Base-by-base conservation (phyloP, 2,329 filamentous ascomycete species). In the Colletotrichum tropicale region DNA sequence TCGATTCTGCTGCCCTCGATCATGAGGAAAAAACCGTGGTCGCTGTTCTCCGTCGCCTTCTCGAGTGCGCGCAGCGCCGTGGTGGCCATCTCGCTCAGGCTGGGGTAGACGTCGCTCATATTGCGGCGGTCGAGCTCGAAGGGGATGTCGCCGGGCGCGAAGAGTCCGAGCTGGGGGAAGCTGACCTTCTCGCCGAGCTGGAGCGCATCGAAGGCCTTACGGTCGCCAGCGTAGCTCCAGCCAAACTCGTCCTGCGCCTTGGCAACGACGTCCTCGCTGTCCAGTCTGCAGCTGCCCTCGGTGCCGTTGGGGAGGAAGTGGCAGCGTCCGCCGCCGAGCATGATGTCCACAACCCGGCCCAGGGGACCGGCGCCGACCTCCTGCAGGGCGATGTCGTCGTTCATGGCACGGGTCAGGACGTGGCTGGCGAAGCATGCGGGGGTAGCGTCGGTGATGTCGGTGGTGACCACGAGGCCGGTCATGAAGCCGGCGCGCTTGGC, bases 11-110 rank as follows among this genome's bases (percentile, higher is more conserved):
- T 98, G 6, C 96, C 97, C 85, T 99, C 97, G 76, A 99, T 98
- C 96, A 99, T 98, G 80, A 99, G 88, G 86, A 99, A 99, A 88
- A 98, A 99, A 6, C 97, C 97, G 84, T 98, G 93, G 56, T 98
- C 95, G 77, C 91, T 95, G 81, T 96, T 89, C 81, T 91, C 89
- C 0, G 97, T 98, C 0, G 96, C 97, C 75, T 93, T 92, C 77
- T 94, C 94, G 28, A 99, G 90, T 2, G 95, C 93, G 16, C 90
- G 91, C 77, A 99, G 88, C 2, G 97, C 96, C 18, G 95, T 95
- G 79, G 90, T 89, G 10, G 96, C 92, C 96, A 98, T 98, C 85
- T 98, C 96, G 82, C 94, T 94, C 55, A 99, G 88, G 18, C 95
- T 96, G 5, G 97, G 97, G 82, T 98, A 98, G 34, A 93, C 84